Conservation (phyloP, 208 protist genomes). For the Wallacemonas collosoma region DNA sequence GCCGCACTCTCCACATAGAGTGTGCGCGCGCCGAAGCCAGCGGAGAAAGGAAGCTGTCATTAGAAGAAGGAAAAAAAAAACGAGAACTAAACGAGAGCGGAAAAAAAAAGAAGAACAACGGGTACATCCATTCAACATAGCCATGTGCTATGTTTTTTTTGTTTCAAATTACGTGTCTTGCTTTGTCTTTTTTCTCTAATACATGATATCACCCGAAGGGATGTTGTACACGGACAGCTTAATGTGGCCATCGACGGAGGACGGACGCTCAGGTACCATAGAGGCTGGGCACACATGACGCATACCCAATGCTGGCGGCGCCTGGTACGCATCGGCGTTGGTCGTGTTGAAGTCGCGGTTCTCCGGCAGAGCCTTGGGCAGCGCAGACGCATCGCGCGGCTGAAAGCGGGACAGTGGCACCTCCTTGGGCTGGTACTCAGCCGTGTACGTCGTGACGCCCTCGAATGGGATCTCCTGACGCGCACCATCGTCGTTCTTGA, state of each 20-base stretch:
- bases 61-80: constrained; percentile 7
- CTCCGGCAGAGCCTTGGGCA: constrained; percentile 47
- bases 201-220: constrained; percentile 67
- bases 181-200: constrained; percentile 17
- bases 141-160: not conserved
- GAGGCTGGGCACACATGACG: constrained; percentile 73
- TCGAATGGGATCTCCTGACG: constrained; percentile 72
- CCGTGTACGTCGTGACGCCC: constrained; percentile 86
- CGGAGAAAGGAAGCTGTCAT: too few relatives aligned
- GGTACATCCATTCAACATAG: not conserved
- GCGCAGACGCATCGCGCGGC: constrained; percentile 23
- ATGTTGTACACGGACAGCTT: constrained; percentile 89
- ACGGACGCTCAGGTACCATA: constrained; percentile 67
- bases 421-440: constrained; percentile 87
- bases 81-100: not conserved
- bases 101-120: constrained; percentile 1
- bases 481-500: constrained; percentile 58
- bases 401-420: constrained; percentile 40
- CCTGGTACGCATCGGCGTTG: constrained; percentile 52
- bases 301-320: constrained; percentile 50
- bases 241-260: constrained; percentile 82
- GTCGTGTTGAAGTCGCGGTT: constrained; percentile 88
- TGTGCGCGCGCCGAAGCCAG: too few relatives aligned
- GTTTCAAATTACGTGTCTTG: not conserved
- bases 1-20: too few relatives aligned